Base-by-base conservation (phyloP, 805 yeast genomes). In the Hanseniaspora occidentalis region DNA sequence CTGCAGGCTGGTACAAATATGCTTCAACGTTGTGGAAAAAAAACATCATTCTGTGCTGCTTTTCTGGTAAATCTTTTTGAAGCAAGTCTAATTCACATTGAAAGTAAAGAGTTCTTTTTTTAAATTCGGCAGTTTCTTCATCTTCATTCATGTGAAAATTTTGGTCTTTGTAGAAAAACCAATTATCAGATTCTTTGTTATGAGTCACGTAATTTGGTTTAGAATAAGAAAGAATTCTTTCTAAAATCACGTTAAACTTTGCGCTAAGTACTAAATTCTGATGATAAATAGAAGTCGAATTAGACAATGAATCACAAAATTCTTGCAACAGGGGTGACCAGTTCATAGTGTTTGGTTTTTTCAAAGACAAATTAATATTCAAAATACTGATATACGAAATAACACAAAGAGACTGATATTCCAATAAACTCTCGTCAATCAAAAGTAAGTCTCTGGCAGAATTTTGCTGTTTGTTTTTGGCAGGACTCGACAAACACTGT, bases 11-110 rank as follows among this genome's bases (percentile, higher is more conserved):
- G 50, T 75, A 73, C 13, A 79, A 56, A 52, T 74, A 77, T 0
- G 84, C 84, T 51, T 77, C 79, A 19, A 77, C 77, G 1, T 83
- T 72, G 50, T 70, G 73, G 50, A 65, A 71, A 54, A 69, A 77
- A 3, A 79, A 65, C 54, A 70, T 54, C 31, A 66, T 51, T 29
- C 66, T 62, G 43, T 65, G 66, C 26, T 70, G 65, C 17, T 60
- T 57, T 4, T 52, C 44, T 2, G 59, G 51, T 23, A 77, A 67
- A 35, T 61, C 53, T 13, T 49, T 49, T 45, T 62, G 68, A 14
- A 76, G 48, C 1, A 47, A 42, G 26, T 61, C 57, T 40, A 82
- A 59, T 39, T 67, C 65, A 23, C 54, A 53, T 47, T 74, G 77
- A 37, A 80, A 65, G 43, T 74, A 79, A 6, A 56, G 47, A 13